These are phyloP conservation scores for Roridomyces roridus DNA, from an alignment of 768 basidiomycete species.

Conservation along the genomic window DNA sequence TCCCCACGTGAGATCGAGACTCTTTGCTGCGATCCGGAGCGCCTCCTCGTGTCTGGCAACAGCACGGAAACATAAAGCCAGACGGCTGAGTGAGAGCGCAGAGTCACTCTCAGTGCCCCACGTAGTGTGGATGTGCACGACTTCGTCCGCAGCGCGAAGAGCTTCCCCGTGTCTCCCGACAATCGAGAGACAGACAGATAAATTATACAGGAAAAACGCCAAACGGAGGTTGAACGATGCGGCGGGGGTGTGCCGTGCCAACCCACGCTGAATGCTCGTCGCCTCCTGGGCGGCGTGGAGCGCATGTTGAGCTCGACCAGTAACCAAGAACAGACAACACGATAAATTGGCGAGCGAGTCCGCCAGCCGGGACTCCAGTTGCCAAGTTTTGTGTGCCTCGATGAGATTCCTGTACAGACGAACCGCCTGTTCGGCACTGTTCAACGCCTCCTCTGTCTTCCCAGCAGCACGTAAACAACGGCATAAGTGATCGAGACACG, in stretches of 20 bases:
- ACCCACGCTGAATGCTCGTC: conserved; percentile 17
- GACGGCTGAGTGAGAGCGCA: conserved; percentile 14
- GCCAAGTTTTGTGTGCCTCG: neutral
- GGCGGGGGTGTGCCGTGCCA: neutral
- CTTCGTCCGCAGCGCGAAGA: conserved; percentile 19
- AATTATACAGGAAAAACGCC: conserved; percentile 17
- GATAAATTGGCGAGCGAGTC: conserved; percentile 15
- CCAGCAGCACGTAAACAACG: conserved; percentile 7
- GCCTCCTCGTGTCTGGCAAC: conserved; percentile 5
- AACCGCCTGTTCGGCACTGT: conserved; percentile 16
- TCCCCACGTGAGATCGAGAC: conserved; percentile 3
- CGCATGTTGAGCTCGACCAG: conserved; percentile 1
- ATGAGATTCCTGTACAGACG: conserved; percentile 10
- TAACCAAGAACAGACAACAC: conserved; percentile 2
- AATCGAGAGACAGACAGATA: conserved; percentile 13
- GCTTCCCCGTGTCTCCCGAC: conserved; percentile 16
- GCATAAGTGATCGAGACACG: conserved; percentile 14
- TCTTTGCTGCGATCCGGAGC: neutral
- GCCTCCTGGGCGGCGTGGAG: conserved; percentile 18
- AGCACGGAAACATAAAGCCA: conserved; percentile 11
- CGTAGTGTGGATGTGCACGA: neutral
- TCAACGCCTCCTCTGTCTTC: neutral
- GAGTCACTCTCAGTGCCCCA: conserved; percentile 3
- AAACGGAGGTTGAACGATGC: conserved; percentile 6
- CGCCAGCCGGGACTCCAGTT: conserved; percentile 10